A percentile compares a stretch with the other conserved stretches of the same genome.
phyloP scores from a whole-genome alignment of 2,329 filamentous ascomycete genomes.

The Pseudocercospora eumusae region DNA sequence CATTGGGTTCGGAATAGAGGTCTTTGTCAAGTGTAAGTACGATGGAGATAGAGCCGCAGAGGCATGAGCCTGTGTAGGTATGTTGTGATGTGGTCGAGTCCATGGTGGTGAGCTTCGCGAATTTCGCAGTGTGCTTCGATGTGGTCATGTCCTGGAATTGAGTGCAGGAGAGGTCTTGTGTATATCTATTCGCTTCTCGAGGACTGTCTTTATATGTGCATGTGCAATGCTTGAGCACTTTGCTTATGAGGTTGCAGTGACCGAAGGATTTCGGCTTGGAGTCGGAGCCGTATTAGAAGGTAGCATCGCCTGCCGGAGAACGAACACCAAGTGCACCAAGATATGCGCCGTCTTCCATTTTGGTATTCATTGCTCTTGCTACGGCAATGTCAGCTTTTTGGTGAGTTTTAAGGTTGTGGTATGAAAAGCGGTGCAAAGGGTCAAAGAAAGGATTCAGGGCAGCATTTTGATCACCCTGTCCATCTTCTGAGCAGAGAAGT shows the following conservation, averaged over 20 bases:
- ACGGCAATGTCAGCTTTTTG: not conserved
- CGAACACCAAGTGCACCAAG: not conserved
- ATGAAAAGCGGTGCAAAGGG: not conserved
- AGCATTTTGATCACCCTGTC: not conserved
- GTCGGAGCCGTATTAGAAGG: not conserved
- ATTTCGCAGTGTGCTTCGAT: not conserved
- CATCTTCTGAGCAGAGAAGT: constrained; percentile 28
- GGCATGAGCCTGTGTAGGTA: constrained; percentile 24
- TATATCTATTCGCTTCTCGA: not conserved
- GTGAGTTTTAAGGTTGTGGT: not conserved
- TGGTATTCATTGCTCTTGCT: not conserved
- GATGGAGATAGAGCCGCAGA: constrained; percentile 39
- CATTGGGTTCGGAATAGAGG: constrained; percentile 45
- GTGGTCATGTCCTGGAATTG: not conserved
- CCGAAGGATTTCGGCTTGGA: not conserved
- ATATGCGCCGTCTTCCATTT: not conserved
- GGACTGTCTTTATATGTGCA: not conserved
- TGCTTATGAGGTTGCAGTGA: not conserved
- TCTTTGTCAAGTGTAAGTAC: constrained; percentile 38
- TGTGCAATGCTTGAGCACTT: not conserved
- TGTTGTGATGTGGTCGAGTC: not conserved
- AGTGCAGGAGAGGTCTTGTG: not conserved
- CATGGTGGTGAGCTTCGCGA: not conserved
- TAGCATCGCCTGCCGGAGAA: not conserved
- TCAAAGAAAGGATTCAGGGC: not conserved